These are phyloP conservation scores for Neofusicoccum parvum DNA, from an alignment of 2,329 filamentous ascomycete genomes.

Conservation along the genomic window DNA sequence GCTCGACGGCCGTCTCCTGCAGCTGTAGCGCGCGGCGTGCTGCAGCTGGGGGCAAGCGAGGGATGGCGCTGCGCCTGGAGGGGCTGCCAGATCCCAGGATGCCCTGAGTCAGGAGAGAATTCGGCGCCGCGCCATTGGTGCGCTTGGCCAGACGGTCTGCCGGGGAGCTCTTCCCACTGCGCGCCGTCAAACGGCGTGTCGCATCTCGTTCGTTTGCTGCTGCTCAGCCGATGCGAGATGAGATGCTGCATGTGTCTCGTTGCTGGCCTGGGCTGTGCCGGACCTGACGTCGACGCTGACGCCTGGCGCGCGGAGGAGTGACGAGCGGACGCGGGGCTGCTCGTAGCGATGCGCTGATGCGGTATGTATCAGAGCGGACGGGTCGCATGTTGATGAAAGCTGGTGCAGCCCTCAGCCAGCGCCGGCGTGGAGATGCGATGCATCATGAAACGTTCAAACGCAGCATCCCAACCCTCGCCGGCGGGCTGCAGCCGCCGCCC, in stretches of 20 bases:
- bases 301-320: background rate
- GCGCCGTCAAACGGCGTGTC: background rate
- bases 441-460: background rate
- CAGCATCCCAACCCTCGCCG: too few species aligned
- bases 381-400: conserved; percentile 12
- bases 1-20: background rate
- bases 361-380: conserved; percentile 12
- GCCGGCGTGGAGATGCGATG: background rate
- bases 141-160: background rate
- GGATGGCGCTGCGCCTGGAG: background rate
- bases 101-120: background rate
- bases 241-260: background rate
- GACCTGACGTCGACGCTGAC: background rate
- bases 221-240: background rate
- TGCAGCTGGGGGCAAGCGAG: background rate
- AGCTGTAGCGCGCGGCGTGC: background rate
- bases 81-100: background rate
- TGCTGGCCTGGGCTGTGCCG: background rate
- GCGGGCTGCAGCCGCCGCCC: too few species aligned
- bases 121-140: background rate
- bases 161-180: background rate
- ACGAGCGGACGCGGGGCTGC: background rate
- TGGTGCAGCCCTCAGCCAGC: background rate
- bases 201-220: background rate
- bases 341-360: conserved; percentile 9